Conservation (phyloP, 106 monocot species). For the Allium cepa region DNA sequence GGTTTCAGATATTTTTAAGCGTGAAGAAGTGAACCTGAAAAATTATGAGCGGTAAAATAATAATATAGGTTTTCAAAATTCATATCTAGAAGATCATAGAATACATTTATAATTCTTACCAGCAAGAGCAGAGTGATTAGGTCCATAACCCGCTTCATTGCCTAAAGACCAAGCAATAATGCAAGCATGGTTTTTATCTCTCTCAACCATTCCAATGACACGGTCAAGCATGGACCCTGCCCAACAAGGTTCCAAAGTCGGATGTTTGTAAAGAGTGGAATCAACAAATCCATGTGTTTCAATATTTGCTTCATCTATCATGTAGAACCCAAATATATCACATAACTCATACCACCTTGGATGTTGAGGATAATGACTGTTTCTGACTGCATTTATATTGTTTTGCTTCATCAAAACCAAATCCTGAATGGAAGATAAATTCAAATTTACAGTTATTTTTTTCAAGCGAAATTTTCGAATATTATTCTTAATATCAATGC, state of each 20-base stretch:
- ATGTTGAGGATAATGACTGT: slow-evolving; percentile 98
- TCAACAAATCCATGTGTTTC: slow-evolving; percentile 92
- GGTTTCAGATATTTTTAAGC: no score
- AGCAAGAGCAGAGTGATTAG: slow-evolving; percentile 93
- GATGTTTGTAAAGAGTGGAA: slow-evolving; percentile 68
- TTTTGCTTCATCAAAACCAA: slow-evolving; percentile 94
- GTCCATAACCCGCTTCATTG: slow-evolving; percentile 92
- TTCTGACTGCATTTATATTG: slow-evolving; percentile 98
- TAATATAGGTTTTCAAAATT: no score
- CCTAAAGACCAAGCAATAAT: slow-evolving; percentile 96
- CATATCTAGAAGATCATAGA: no score
- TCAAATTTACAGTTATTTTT: neutral
- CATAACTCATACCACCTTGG: slow-evolving; percentile 96
- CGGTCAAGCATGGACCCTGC: slow-evolving; percentile 86
- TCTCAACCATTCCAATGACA: slow-evolving; percentile 90
- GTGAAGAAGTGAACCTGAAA: no score
- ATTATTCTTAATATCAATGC: no score
- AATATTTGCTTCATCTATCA: slow-evolving; percentile 99
- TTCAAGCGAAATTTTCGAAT: no score
- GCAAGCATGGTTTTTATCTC: slow-evolving; percentile 95
- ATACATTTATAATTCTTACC: slow-evolving; percentile 30
- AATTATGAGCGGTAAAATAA: no score
- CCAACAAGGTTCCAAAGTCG: slow-evolving; percentile 80
- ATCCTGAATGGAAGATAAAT: slow-evolving; percentile 39
- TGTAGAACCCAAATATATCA: slow-evolving; percentile 90